These are phyloP conservation scores for Talaromyces sp. DNA, from an alignment of 2,329 filamentous ascomycete genomes.

Conservation along the genomic window DNA sequence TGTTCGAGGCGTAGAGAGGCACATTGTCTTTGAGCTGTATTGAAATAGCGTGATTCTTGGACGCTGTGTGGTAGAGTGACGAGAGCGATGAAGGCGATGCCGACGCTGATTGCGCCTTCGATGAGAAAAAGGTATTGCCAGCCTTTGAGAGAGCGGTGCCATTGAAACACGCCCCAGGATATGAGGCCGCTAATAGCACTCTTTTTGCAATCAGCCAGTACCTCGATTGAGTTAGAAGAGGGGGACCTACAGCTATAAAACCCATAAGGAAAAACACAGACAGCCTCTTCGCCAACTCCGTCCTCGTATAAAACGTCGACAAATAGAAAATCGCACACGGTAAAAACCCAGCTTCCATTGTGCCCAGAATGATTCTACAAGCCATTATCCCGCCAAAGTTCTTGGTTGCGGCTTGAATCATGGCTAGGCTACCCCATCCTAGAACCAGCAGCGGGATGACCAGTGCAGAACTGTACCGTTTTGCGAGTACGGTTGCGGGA, in stretches of 20 bases:
- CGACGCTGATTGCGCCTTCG: slow-evolving; percentile 12
- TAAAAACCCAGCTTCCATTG: slow-evolving; percentile 61
- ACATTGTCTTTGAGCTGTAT: background rate
- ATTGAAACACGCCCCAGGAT: slow-evolving; percentile 12
- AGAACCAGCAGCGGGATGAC: slow-evolving; percentile 7
- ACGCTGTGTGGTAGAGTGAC: background rate
- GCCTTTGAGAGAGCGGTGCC: slow-evolving; percentile 1
- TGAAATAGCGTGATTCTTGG: background rate
- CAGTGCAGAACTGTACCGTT: slow-evolving; percentile 2
- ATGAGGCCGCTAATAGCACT: slow-evolving; percentile 11
- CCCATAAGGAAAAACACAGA: slow-evolving; percentile 8
- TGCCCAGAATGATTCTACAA: slow-evolving; percentile 73
- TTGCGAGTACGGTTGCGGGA: slow-evolving; percentile 14
- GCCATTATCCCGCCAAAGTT: slow-evolving; percentile 70
- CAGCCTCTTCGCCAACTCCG: slow-evolving; percentile 4
- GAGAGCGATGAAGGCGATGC: slow-evolving; percentile 3
- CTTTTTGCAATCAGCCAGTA: background rate
- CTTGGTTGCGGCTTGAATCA: slow-evolving; percentile 3
- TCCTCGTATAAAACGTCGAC: slow-evolving; percentile 6
- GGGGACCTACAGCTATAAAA: background rate
- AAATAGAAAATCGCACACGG: slow-evolving; percentile 5
- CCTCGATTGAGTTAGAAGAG: background rate
- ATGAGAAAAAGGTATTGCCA: slow-evolving; percentile 17
- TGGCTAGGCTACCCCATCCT: slow-evolving; percentile 8
- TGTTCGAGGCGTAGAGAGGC: background rate